Evolutionary conservation across 306 rosid genomes (phyloP), one percentile per base, ranked within the genome.

Genomic region (cucumber (Cucumis sativus)): DNA sequence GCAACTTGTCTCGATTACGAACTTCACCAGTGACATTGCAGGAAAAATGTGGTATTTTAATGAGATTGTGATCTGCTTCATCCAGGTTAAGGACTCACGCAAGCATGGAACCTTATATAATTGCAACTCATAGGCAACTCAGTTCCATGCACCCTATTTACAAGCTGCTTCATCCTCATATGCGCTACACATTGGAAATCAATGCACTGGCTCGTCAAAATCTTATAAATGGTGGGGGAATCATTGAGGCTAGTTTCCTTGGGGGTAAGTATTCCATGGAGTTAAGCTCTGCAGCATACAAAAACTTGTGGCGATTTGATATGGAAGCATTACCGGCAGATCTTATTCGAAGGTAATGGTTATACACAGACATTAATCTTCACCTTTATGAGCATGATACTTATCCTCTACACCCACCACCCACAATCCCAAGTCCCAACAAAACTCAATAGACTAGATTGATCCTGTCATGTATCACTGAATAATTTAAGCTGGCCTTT

Each of bases 61-160:
- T 54, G 15, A 79, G 68, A 64, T 78, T 76, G 21, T 33, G 60
- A 74, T 78, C 75, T 77, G 63, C 77, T n/a, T 37, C 81, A 21
- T 83, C 78, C 88, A 95, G 98, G 98, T 86, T 95, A 84, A 86
- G 92, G 89, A 95, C 98, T 85, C 98, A 95, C 84, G 98, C 98
- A 78, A 83, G 84, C 80, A 88, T 95, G 96, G 98, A 95, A 82
- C 91, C 98, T 17, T 95, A 88, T 80, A 92, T 95, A 66, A 87
- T 95, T 84, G 97, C 98, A 21, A 88, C 91, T 85, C 92, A 87
- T 72, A 87, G 98, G 77, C 98, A 95, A 59, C 88, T 95, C 60
- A 95, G 98, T 49, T 84, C 95, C 61, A 84, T 95, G 97, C 98
- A 95, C 80, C 98, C 98, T 58, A 83, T 95, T 69, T 90, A 88